Percentiles rank a stretch among this genome's conserved stretches.
phyloP scores from a whole-genome alignment of 306 rosid genomes.

The Bauhinia variegata region DNA sequence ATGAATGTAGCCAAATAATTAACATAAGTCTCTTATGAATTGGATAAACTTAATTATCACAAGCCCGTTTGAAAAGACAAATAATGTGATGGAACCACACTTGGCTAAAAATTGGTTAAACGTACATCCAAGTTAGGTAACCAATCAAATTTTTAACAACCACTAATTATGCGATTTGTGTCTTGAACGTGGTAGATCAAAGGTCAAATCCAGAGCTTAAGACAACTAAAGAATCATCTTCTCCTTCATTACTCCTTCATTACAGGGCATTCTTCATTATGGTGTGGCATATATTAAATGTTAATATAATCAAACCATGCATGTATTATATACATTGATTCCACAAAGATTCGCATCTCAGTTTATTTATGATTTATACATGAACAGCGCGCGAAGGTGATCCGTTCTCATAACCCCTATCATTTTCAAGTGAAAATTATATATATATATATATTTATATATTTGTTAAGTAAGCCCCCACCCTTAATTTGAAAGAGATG shows the following conservation, averaged over 20 bases:
- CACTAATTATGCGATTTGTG: constrained; percentile 54
- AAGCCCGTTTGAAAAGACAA: constrained; percentile 22
- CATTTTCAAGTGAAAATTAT: too few species aligned
- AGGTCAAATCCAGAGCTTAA: constrained; percentile 42
- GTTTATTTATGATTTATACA: too few species aligned
- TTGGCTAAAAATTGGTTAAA: constrained; percentile 41
- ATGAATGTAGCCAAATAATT: too few species aligned
- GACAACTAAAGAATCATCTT: constrained; percentile 25
- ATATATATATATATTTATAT: too few species aligned
- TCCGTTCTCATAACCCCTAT: too few species aligned
- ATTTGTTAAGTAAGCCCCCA: too few species aligned
- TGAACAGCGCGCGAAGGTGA: too few species aligned
- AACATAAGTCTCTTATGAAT: not conserved
- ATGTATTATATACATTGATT: not conserved
- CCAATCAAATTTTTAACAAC: constrained; percentile 56
- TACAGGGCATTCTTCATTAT: not conserved
- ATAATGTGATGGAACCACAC: constrained; percentile 26
- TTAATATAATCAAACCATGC: not conserved
- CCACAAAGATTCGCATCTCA: too few species aligned
- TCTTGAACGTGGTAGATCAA: constrained; percentile 40
- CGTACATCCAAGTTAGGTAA: constrained; percentile 56
- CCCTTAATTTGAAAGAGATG: too few species aligned
- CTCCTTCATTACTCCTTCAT: constrained; percentile 4
- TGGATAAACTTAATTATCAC: constrained; percentile 20
- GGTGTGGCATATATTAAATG: too few species aligned